Evolutionary conservation across 345 rosid species (phyloP), one percentile per base, ranked within the genome.

Genomic region (Carallia pectinifolia): DNA sequence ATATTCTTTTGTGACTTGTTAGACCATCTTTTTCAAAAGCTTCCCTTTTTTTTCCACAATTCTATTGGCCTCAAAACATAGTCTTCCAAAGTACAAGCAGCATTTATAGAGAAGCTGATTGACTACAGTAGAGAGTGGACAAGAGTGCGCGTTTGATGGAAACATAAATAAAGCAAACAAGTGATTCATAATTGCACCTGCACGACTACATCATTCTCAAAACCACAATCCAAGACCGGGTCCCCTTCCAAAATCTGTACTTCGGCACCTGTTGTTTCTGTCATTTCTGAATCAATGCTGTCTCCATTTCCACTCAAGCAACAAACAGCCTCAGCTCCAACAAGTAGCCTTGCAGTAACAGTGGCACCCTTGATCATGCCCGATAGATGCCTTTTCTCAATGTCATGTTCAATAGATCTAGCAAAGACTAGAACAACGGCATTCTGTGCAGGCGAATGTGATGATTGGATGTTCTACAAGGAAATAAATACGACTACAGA

Each of bases 401-500:
- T 71, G 62, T 83, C 80, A 37, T 73, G 63, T 74, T 89, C 88
- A 58, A 87, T 38, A 30, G 87, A 83, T 82, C 88, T 86, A 65
- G 85, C 83, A 75, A 81, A 87, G 44, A 89, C 92, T 58, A 78
- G 81, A 76, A 68, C 37, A 23, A 77, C 63, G 31, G 89, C 96
- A 65, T 82, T 83, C 71, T 87, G 96, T 58, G 90, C 88, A 53
- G 89, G 83, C 67, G 96, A 87, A 80, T 81, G 47, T 68, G 68
- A 60, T 54, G 84, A 71, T 71, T 80, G 85, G 27, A 82, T 83
- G 74, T 68, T 79, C 92, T 89, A 69, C 61, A 66, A 27, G 13
- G 48, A 56, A 27, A 37, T 33, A 39, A 71, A 71, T 33, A 13
- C 37, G 78, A 74, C 34, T 56, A 66, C 29, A 74, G 19, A 65